phyloP scores from a whole-genome alignment of 2,329 filamentous ascomycete genomes.

The Sclerotinia borealis region DNA sequence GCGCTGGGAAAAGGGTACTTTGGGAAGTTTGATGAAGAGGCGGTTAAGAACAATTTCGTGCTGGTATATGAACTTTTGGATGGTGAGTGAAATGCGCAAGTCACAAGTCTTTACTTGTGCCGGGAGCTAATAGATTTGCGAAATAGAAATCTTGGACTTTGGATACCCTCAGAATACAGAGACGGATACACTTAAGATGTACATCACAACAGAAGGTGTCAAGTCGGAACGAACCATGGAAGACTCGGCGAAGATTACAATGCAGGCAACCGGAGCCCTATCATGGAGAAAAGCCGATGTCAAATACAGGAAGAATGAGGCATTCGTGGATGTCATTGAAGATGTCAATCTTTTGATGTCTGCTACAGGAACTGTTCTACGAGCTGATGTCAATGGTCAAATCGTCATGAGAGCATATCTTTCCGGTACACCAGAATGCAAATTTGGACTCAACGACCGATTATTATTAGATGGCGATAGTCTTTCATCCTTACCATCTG shows the following conservation, averaged over 20 bases:
- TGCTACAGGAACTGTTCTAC: constrained; percentile 88
- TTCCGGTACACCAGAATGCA: constrained; percentile 94
- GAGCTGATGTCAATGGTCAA: constrained; percentile 93
- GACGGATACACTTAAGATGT: constrained; percentile 98
- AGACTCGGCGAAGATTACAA: constrained; percentile 96
- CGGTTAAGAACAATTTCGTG: constrained; percentile 99
- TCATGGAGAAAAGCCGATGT: constrained; percentile 97
- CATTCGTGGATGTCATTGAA: constrained; percentile 98
- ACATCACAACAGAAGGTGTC: constrained; percentile 98
- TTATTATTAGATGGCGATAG: constrained; percentile 79
- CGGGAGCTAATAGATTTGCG: neutral
- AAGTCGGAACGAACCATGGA: constrained; percentile 82
- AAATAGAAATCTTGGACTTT: constrained; percentile 90
- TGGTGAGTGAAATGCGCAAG: constrained; percentile 47
- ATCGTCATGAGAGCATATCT: constrained; percentile 99
- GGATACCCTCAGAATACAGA: constrained; percentile 99
- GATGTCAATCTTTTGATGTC: constrained; percentile 99
- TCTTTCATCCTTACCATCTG: constrained; percentile 59
- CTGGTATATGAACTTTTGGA: constrained; percentile 96
- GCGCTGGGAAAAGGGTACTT: constrained; percentile 92
- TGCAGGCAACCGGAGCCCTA: constrained; percentile 95
- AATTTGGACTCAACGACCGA: constrained; percentile 95
- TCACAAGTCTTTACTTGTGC: neutral
- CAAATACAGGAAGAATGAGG: constrained; percentile 99
- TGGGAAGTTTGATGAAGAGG: constrained; percentile 98